Base-by-base conservation (phyloP, 495 filamentous ascomycete genomes). In the Podospora tetraspora region DNA sequence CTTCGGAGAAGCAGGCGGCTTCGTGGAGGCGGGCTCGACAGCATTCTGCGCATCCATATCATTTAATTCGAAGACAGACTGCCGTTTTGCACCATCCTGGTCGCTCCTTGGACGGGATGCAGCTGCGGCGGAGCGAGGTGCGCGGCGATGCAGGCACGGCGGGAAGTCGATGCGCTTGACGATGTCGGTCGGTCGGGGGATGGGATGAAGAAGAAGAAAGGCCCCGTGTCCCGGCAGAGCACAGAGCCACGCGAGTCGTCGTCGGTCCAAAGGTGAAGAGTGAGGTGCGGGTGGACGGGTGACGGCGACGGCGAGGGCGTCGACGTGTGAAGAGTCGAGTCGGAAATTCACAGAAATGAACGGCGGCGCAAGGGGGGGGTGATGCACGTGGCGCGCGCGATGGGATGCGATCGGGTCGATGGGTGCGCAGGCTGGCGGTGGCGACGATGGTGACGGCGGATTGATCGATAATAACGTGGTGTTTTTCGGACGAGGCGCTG, bases 31-130 rank as follows among this genome's bases (percentile, higher is more conserved):
- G 81, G 81, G 79, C 82, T 84, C 82, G 79, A 80, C 80, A 83
- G 81, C 82, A 84, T 84, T 84, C 79, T 83, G 82, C 82, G 82
- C 82, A 84, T 84, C 82, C 82, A 84, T 84, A 79, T 82, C 82
- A 84, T 83, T 82, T 82, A 82, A 81, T 83, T 83, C 74, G 73
- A 77, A 76, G 71, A 79, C 72, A 75, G 72, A 74, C 73, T 62
- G 72, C 79, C 78, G 80, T 78, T 79, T 75, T 83, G 75, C 82
- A 84, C 78, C 82, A 84, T 84, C 78, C 79, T 84, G 82, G 80
- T 80, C 77, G 78, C 79, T 79, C 74, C 70, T 76, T 68, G 76
- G 74, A 68, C 75, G 75, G 72, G 70, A 63, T 22, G 66, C 71
- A 64, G 65, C 69, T 67, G 59, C 66, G 13, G 64, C 22, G 59